phyloP scores from a whole-genome alignment of 768 basidiomycete species.

The Phanerochaete carnosa region DNA sequence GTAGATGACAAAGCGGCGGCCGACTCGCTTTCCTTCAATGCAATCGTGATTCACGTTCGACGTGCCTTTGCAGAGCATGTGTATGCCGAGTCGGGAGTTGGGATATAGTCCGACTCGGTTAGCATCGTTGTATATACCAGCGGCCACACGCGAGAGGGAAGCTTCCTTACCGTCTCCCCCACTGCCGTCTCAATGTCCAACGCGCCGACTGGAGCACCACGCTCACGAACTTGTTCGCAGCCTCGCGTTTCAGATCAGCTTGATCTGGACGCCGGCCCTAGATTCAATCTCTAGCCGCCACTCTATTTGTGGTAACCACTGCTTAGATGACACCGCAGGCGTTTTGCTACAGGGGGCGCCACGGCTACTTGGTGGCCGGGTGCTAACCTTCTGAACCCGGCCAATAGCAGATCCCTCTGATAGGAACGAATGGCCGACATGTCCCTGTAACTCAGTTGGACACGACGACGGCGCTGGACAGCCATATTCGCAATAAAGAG shows the following conservation, averaged over 20 bases:
- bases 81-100: not conserved
- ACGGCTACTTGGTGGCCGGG: not conserved
- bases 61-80: too few species aligned
- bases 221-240: not conserved
- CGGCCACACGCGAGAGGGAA: not conserved
- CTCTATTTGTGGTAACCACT: not conserved
- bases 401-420: not conserved
- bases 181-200: not conserved
- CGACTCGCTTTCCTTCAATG: too few species aligned
- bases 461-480: not conserved
- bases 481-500: not conserved
- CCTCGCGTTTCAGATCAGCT: not conserved
- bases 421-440: not conserved
- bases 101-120: not conserved
- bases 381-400: not conserved
- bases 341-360: too few species aligned
- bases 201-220: not conserved
- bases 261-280: not conserved
- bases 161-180: not conserved
- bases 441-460: not conserved
- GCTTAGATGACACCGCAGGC: not conserved
- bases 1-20: too few species aligned
- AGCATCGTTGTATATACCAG: not conserved
- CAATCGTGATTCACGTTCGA: too few species aligned
- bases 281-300: not conserved